Evolutionary conservation across 2,329 filamentous ascomycete genomes (phyloP), one percentile per base, ranked within the genome.

Genomic region (Davidsoniella virescens): DNA sequence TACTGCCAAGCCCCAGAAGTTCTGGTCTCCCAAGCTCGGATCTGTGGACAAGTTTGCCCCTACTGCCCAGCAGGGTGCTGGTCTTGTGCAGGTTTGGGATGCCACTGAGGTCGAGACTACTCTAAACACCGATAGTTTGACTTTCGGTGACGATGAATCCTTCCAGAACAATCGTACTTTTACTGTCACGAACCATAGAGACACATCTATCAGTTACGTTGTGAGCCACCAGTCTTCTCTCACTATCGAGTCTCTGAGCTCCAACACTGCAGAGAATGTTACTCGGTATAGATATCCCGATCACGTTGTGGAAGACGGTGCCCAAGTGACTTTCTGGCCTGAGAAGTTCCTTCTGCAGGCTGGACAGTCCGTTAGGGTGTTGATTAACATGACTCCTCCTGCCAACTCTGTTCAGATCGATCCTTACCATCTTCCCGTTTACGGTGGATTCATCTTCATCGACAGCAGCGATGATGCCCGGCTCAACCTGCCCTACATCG

Each of bases 11-110:
- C 44, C 44, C 36, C 66, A 66, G 3, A 60, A 64, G 39, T 51
- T 65, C 5, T 69, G 65, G 61, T 66, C 67, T 49, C 59, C 66
- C 49, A 18, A 23, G 18, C 52, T 51, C 1, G 45, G 48, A 14
- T 56, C 59, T 2, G 58, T 51, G 10, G 50, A 58, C 2, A 50
- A 61, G 10, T 59, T 69, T 1, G 68, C 69, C 2, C 69, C 73
- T 1, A 68, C 73, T 9, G 58, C 66, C 6, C 72, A 76, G 57
- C 70, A 75, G 55, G 69, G 69, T 36, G 64, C 58, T 42, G 69
- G 68, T 4, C 60, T 76, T 16, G 17, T 23, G 25, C 44, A 38
- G 44, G 16, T 47, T 18, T 38, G 29, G 26, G 20, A 58, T 70
- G 44, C 44, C 14, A 38, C 44, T 14, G 29, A 47, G 29, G 14